phyloP scores from a whole-genome alignment of 148 eudicot genomes.

The Limonium bicolor region DNA sequence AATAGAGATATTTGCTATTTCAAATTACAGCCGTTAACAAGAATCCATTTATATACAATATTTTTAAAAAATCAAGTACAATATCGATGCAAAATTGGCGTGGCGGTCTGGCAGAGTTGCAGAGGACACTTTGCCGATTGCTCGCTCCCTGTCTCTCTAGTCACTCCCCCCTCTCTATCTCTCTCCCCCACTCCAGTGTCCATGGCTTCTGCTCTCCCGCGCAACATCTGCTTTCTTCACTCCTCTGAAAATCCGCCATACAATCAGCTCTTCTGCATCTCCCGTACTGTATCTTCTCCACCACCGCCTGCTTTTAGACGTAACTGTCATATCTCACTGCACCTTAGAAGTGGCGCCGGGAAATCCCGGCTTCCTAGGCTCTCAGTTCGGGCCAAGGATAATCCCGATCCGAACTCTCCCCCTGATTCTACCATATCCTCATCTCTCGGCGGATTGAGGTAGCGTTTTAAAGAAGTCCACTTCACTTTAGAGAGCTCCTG shows the following conservation, averaged over 20 bases:
- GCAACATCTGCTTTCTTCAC: neutral
- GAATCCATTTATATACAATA: too few species aligned
- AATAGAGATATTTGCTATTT: too few species aligned
- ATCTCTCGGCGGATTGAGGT: slow-evolving; percentile 25
- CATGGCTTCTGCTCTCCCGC: slow-evolving; percentile 3
- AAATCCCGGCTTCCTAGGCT: slow-evolving; percentile 17
- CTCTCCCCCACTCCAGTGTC: neutral
- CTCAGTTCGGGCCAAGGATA: slow-evolving; percentile 6
- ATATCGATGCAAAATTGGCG: too few species aligned
- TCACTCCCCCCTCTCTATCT: neutral
- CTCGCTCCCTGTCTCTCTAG: too few species aligned
- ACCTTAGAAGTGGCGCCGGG: slow-evolving; percentile 16
- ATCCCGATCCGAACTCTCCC: slow-evolving; percentile 6
- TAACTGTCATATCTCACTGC: slow-evolving; percentile 16
- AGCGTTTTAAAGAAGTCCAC: neutral
- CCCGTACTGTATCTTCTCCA: neutral
- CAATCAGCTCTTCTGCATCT: neutral
- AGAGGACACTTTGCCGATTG: too few species aligned
- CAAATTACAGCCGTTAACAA: too few species aligned
- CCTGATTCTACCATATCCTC: slow-evolving; percentile 4
- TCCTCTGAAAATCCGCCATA: neutral
- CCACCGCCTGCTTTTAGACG: neutral
- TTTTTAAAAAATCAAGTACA: too few species aligned
- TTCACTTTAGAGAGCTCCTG: neutral
- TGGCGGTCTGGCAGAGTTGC: too few species aligned